These are phyloP conservation scores for Kwoniella sp. DNA, from an alignment of 768 basidiomycete genomes.

Conservation along the genomic window DNA sequence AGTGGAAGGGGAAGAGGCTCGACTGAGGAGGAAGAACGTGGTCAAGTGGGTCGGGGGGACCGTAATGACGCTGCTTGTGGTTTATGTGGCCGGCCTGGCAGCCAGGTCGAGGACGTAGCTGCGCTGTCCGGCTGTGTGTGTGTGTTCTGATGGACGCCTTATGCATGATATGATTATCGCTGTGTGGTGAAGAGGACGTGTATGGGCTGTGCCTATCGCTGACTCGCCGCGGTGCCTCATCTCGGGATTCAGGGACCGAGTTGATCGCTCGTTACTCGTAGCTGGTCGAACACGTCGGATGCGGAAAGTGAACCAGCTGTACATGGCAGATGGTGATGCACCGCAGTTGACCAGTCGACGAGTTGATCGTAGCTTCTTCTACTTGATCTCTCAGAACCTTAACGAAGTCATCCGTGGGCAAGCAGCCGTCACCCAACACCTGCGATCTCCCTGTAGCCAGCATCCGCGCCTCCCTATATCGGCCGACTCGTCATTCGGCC, in stretches of 20 bases:
- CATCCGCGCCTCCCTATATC: too few relatives aligned
- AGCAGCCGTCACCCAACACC: too few relatives aligned
- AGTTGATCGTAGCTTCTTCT: too few relatives aligned
- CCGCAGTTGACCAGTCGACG: too few relatives aligned
- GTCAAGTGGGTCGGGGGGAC: conserved; percentile 1
- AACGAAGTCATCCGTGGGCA: too few relatives aligned
- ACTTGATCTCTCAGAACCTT: too few relatives aligned
- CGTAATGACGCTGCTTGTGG: not conserved
- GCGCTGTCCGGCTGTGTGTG: not conserved
- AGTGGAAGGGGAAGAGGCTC: conserved; percentile 21
- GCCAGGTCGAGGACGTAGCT: not conserved
- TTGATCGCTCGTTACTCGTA: not conserved
- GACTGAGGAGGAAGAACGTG: conserved; percentile 9
- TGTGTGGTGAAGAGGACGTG: not conserved
- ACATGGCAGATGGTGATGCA: not conserved
- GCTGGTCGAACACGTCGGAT: not conserved
- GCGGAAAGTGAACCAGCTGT: not conserved
- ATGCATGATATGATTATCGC: too few relatives aligned
- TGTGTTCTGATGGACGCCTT: too few relatives aligned
- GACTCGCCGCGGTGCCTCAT: too few relatives aligned
- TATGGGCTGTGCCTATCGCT: too few relatives aligned
- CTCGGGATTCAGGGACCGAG: not conserved
- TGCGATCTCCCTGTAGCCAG: too few relatives aligned
- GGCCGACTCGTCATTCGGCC: too few relatives aligned
- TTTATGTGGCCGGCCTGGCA: not conserved